Evolutionary conservation across 371 early-diverging fungal species (phyloP), one percentile per base, ranked within the genome.

Genomic region (Massospora cicadina): DNA sequence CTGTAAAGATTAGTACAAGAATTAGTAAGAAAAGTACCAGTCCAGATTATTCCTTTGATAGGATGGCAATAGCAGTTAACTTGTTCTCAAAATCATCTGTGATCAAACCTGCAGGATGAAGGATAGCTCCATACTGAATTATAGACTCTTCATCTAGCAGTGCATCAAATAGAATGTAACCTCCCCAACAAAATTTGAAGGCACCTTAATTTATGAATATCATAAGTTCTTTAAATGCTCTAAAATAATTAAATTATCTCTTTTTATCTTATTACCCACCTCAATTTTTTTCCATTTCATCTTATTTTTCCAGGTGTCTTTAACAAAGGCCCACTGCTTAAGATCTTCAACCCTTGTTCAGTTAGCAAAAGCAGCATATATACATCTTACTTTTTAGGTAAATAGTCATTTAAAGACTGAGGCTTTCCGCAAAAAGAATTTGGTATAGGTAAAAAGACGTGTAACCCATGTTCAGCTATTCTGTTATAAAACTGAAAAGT

Each of bases 401-500:
- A 33, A 29, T 63, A 63, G 17, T 58, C 28, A 7, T 69, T 66
- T 1, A 7, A n/a, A 17, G 68, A 66, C 60, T 71, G 73, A 53
- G 77, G 75, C 32, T 77, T 70, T 24, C 80, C 80, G 60, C 72
- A 77, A 66, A 84, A 77, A 43, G 60, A 85, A 76, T 65, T n/a
- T n/a, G n/a, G n/a, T n/a, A n/a, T 85, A 84, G 30, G 87, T 86
- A 70, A 85, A 73, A 23, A 75, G 0, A 86, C 85, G 54, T 72
- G 77, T 75, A 76, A 84, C 10, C 81, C 80, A 60, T 71, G 68
- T 24, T 74, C 63, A 7, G 75, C 71, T 30, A 87, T 77, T 29
- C 81, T 73, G 70, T 87, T 86, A 66, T 76, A 75, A 61, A 82
- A 81, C 68, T 85, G 86, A 59, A 75, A 69, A 25, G 81, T 76